Evolutionary conservation across 176 grass and related monocot species (phyloP).

Genomic region (Oryza longistaminata): DNA sequence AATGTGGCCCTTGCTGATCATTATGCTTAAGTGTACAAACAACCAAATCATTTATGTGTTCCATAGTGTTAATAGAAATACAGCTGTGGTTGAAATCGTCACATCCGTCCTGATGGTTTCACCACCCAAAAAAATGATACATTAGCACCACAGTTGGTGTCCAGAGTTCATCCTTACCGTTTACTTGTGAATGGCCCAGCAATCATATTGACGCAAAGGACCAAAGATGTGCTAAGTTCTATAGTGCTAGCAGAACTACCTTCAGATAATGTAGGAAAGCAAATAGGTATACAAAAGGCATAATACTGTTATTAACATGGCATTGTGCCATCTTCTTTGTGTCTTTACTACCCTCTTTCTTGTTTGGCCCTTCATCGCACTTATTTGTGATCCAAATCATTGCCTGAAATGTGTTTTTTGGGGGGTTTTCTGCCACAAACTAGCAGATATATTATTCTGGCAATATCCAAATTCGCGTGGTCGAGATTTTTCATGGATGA

Average conservation of each 20-base stretch:
- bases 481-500: background rate
- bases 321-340: background rate
- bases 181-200: background rate
- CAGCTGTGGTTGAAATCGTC: background rate
- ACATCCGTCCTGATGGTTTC: background rate
- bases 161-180: background rate
- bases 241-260: background rate
- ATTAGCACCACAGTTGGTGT: background rate
- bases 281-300: slow-evolving; percentile 11
- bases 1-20: background rate
- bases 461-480: background rate
- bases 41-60: background rate
- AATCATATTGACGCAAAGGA: slow-evolving; percentile 15
- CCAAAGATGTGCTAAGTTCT: background rate
- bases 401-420: background rate
- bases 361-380: slow-evolving; percentile 4
- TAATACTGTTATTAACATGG: background rate
- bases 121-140: background rate
- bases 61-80: background rate
- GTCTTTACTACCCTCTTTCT: background rate
- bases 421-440: background rate
- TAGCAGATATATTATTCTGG: background rate
- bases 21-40: slow-evolving; percentile 10
- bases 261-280: background rate
- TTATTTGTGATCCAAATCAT: slow-evolving; percentile 5